Percentiles rank a stretch among this genome's conserved stretches.
phyloP scores from a whole-genome alignment of 108 stramenopile species.

The Cafeteria roenbergensis region DNA sequence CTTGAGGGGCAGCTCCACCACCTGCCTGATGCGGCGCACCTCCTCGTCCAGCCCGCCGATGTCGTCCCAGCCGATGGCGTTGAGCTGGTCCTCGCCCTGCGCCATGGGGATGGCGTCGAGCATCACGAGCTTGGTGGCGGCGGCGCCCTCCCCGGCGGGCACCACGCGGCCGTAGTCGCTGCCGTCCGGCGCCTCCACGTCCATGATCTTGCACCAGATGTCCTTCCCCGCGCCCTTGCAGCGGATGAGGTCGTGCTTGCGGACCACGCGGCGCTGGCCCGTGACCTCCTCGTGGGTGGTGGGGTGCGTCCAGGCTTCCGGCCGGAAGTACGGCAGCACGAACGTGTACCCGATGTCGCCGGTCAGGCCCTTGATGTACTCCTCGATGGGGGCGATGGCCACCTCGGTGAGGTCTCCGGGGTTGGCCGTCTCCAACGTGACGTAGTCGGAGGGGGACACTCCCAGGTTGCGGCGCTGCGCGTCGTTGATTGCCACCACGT shows the following conservation, averaged over 20 bases:
- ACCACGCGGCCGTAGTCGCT: neutral
- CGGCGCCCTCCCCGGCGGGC: no score
- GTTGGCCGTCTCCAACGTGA: neutral
- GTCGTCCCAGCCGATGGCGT: neutral
- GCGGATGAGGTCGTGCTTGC: neutral
- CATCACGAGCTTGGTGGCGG: neutral
- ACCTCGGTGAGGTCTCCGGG: neutral
- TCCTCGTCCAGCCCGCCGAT: neutral
- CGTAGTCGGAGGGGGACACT: neutral
- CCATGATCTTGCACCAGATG: neutral
- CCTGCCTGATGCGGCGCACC: neutral
- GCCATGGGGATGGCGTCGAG: neutral
- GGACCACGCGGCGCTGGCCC: neutral
- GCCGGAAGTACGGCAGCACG: neutral
- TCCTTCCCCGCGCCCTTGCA: neutral
- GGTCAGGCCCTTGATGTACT: neutral
- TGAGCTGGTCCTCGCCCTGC: neutral
- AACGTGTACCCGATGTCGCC: neutral
- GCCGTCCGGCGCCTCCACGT: neutral
- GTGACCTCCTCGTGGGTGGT: no score
- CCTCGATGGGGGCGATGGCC: neutral
- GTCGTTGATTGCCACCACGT: neutral
- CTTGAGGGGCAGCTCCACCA: constrained; percentile 1
- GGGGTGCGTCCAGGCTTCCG: no score
- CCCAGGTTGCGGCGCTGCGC: neutral